Conservation (phyloP, 768 basidiomycete species). For the Tylopilus sp. region DNA sequence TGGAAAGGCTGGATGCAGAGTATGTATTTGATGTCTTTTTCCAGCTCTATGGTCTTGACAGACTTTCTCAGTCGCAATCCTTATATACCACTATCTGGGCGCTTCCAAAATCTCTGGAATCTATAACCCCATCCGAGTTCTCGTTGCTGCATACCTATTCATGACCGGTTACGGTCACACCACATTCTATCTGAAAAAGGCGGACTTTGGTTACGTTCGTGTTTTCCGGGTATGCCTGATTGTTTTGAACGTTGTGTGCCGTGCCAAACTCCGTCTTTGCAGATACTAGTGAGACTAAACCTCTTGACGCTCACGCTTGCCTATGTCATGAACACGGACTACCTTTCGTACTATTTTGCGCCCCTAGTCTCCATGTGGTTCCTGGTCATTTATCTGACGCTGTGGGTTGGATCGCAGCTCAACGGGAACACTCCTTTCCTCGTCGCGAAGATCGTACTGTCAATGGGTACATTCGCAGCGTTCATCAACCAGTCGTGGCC, state of each 20-base stretch:
- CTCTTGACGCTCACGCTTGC: constrained; percentile 76
- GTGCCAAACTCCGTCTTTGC: constrained; percentile 5
- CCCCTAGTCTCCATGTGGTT: constrained; percentile 92
- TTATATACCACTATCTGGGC: constrained; percentile 90
- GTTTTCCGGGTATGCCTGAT: constrained; percentile 56
- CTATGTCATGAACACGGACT: constrained; percentile 91
- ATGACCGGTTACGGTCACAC: constrained; percentile 94
- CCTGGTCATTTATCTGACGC: constrained; percentile 78
- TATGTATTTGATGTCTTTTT: constrained; percentile 34
- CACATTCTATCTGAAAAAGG: constrained; percentile 85
- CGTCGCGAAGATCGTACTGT: constrained; percentile 64
- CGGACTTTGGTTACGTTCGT: constrained; percentile 77
- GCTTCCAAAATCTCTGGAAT: constrained; percentile 92
- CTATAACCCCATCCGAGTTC: constrained; percentile 85
- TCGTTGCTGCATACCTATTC: constrained; percentile 87
- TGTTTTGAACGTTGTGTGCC: neutral
- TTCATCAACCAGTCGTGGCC: constrained; percentile 65
- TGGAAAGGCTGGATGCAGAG: constrained; percentile 99
- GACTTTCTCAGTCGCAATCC: constrained; percentile 61
- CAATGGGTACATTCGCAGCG: constrained; percentile 58
- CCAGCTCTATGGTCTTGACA: neutral
- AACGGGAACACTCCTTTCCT: constrained; percentile 71
- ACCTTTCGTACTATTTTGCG: constrained; percentile 87
- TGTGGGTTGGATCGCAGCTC: constrained; percentile 64
- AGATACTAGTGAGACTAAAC: constrained; percentile 82